Evolutionary conservation across 2,329 filamentous ascomycete genomes (phyloP).

Genomic region (Fonsecaea erecta): DNA sequence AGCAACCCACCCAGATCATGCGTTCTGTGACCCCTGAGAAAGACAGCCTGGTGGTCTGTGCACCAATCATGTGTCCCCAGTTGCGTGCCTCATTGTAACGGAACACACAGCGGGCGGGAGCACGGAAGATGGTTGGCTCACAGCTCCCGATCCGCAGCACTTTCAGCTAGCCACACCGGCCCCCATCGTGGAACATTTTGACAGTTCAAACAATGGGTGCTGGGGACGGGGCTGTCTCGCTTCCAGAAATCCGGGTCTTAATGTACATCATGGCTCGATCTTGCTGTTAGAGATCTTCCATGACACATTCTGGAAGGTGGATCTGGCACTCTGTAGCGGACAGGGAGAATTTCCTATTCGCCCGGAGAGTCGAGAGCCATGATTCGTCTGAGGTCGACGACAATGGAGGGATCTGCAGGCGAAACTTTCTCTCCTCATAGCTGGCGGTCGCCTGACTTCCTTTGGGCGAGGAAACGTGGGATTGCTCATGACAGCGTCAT

Average conservation of each 20-base stretch:
- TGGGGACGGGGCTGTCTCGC: neutral
- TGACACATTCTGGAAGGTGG: slow-evolving; percentile 11
- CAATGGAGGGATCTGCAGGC: neutral
- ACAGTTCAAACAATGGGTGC: neutral
- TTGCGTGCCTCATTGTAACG: neutral
- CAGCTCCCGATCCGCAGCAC: slow-evolving; percentile 4
- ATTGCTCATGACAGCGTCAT: neutral
- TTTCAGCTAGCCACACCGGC: slow-evolving; percentile 12
- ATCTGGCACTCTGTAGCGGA: neutral
- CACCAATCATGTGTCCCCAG: slow-evolving; percentile 8
- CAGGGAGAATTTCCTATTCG: slow-evolving; percentile 9
- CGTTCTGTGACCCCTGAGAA: neutral
- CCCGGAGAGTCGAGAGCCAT: neutral
- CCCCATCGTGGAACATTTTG: neutral
- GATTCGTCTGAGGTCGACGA: slow-evolving; percentile 13
- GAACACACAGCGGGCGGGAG: neutral
- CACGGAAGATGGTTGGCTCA: slow-evolving; percentile 8
- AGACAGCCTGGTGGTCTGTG: slow-evolving; percentile 19
- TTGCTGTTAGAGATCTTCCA: neutral
- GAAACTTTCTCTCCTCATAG: neutral
- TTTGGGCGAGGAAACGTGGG: neutral
- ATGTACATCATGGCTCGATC: slow-evolving; percentile 13
- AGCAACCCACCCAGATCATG: slow-evolving; percentile 15
- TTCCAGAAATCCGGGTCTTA: neutral
- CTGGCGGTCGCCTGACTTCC: neutral